Base-by-base conservation (phyloP, 2,329 filamentous ascomycete species). In the Aspergillus pseudoglaucus region DNA sequence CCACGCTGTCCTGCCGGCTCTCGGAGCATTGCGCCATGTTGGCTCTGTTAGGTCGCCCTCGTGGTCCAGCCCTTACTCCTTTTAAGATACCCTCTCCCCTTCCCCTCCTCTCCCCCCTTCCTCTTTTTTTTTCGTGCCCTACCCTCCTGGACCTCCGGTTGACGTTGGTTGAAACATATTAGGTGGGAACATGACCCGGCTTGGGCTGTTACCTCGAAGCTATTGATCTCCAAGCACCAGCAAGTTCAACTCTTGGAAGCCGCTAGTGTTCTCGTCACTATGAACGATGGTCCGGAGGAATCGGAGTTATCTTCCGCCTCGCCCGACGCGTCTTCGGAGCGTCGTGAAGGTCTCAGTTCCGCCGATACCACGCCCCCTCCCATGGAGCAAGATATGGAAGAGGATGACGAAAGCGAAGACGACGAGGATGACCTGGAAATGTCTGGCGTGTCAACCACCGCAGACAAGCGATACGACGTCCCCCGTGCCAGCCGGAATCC, bases 151-250 rank as follows among this genome's bases (percentile, higher is more conserved):
- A 49, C 54, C 50, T 22, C 55, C 53, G 57, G 55, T 68, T 75
- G 72, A 75, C 71, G 59, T 67, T 69, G 53, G 53, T 62, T 55
- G 54, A 49, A 59, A 27, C 17, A 22, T 50, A 44, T 53, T 82
- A 98, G 91, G 80, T 98, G 93, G 93, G 93, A 98, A 76, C 93
- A 98, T 73, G 95, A 94, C 69, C 91, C 93, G 58, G 89, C 95
- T 75, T 98, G 93, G 93, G 88, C 90, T 45, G 85, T 86, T 68
- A 98, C 93, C 47, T 97, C 93, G 60, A 97, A 97, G 75, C 79
- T 97, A 66, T 84, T 97, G 67, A 97, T 98, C 61, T 97, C 91
- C 60, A 98, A 98, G 79, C 93, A 98, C 71, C 93, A 98, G 73
- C 93, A 98, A 75, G 93, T 98, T 46, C 93, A 98, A 70, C 80